Evolutionary conservation across 257 asterid genomes (phyloP).

Genomic region (Perilla frutescens): DNA sequence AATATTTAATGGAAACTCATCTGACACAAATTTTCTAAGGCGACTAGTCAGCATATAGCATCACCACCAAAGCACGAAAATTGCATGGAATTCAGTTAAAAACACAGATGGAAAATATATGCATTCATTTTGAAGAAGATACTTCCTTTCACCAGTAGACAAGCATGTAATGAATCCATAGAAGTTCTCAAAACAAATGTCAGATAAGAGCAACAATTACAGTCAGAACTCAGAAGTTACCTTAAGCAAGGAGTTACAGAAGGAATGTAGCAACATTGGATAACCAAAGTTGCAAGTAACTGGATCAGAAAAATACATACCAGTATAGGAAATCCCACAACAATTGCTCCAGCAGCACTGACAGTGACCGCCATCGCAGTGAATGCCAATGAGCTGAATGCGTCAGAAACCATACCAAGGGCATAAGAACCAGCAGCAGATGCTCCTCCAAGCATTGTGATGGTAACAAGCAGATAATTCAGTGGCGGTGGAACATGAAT

Average conservation of each 20-base stretch:
- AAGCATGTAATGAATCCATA: conserved; percentile 13
- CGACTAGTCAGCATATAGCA: conserved; percentile 20
- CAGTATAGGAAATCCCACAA: conserved; percentile 88
- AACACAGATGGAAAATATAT: background rate
- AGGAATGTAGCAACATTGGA: conserved; percentile 23
- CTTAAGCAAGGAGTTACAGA: background rate
- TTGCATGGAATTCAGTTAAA: background rate
- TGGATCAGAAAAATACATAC: conserved; percentile 50
- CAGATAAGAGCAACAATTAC: conserved; percentile 1
- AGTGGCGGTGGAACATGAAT: conserved; percentile 97
- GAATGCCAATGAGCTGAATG: conserved; percentile 72
- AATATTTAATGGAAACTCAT: conserved; percentile 4
- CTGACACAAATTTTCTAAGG: conserved; percentile 6
- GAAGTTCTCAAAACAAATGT: background rate
- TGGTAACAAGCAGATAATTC: conserved; percentile 81
- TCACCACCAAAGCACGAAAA: conserved; percentile 10
- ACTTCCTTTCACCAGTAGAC: conserved; percentile 22
- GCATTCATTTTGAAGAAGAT: conserved; percentile 16
- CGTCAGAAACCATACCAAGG: conserved; percentile 86
- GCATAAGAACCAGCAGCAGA: conserved; percentile 83
- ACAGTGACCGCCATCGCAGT: conserved; percentile 74
- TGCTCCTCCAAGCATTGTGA: conserved; percentile 95
- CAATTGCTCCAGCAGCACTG: conserved; percentile 92
- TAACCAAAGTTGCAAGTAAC: conserved; percentile 11
- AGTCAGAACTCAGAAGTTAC: conserved; percentile 16